Percentiles rank a stretch among this genome's conserved stretches.
Conservation (phyloP, 2,329 filamentous ascomycete genomes). For the Thermoascus crustaceus region DNA sequence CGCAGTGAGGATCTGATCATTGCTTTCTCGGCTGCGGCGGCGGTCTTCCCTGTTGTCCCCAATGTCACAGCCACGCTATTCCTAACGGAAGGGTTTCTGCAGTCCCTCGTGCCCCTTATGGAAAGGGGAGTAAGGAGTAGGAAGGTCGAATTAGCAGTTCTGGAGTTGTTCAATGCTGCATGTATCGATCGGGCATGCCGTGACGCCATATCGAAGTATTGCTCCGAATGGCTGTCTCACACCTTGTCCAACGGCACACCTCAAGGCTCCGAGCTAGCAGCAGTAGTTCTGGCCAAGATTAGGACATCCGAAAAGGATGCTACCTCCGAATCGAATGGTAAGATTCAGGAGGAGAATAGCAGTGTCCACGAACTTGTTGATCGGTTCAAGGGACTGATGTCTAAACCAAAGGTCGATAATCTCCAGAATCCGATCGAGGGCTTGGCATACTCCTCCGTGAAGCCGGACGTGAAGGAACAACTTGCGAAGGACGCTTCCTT, state of each 20-base stretch:
- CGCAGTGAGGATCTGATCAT: conserved; percentile 84
- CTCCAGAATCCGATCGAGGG: conserved; percentile 80
- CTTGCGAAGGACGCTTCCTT: conserved; percentile 62
- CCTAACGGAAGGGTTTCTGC: conserved; percentile 77
- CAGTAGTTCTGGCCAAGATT: conserved; percentile 65
- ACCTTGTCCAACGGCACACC: conserved; percentile 66
- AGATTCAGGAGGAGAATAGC: conserved; percentile 32
- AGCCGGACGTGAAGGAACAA: conserved; percentile 74
- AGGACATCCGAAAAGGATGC: conserved; percentile 27
- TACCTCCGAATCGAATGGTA: conserved; percentile 22
- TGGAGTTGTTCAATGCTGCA: conserved; percentile 86
- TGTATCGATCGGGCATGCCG: conserved; percentile 79
- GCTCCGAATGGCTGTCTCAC: conserved; percentile 77
- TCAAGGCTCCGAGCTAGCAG: conserved; percentile 46
- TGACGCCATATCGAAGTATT: conserved; percentile 76
- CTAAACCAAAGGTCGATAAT: conserved; percentile 36
- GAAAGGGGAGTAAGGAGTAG: conserved; percentile 73
- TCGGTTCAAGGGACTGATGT: conserved; percentile 45
- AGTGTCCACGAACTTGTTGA: conserved; percentile 46
- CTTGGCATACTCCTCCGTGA: conserved; percentile 82
- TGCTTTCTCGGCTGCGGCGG: conserved; percentile 85
- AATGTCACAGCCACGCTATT: conserved; percentile 70
- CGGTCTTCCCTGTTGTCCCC: conserved; percentile 78
- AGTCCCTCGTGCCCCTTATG: conserved; percentile 67
- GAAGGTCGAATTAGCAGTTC: conserved; percentile 74